Conservation (phyloP, 108 stramenopile genomes). For the Pseudonitzschia multiseries region DNA sequence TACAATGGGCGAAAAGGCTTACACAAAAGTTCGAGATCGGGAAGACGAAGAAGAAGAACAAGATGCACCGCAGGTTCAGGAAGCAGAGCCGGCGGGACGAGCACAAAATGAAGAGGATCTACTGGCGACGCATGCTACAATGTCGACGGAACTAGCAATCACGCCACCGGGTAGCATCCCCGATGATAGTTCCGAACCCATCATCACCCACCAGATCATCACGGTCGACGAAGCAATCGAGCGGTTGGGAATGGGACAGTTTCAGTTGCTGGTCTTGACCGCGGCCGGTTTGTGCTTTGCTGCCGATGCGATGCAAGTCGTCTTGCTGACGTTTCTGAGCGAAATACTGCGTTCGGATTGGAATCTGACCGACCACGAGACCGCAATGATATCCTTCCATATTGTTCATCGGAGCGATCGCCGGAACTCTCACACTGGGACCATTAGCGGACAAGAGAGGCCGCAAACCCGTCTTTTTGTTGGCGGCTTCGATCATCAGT, state of each 20-base stretch:
- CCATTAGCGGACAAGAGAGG: conserved; percentile 75
- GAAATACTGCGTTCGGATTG: conserved; percentile 67
- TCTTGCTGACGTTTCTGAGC: conserved; percentile 71
- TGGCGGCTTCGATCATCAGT: conserved; percentile 57
- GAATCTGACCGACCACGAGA: conserved; percentile 54
- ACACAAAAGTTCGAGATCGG: background rate
- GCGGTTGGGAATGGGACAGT: conserved; percentile 64
- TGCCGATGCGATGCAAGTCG: conserved; percentile 80
- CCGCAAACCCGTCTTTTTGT: conserved; percentile 70
- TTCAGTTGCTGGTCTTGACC: conserved; percentile 59
- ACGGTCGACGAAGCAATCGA: conserved; percentile 76
- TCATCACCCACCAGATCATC: background rate
- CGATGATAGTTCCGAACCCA: background rate
- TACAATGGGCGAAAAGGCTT: background rate
- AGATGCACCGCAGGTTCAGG: background rate
- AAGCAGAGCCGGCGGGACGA: background rate
- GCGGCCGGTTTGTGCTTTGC: conserved; percentile 85
- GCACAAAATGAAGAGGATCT: background rate
- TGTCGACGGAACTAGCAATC: background rate
- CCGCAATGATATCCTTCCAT: conserved; percentile 59
- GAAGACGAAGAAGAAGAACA: background rate
- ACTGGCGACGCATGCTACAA: background rate
- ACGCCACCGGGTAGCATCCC: background rate
- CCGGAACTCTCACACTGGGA: conserved; percentile 77
- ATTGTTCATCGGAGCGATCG: conserved; percentile 75